Evolutionary conservation across 2,329 filamentous ascomycete genomes (phyloP).

Genomic region (Aspergillus tanneri): DNA sequence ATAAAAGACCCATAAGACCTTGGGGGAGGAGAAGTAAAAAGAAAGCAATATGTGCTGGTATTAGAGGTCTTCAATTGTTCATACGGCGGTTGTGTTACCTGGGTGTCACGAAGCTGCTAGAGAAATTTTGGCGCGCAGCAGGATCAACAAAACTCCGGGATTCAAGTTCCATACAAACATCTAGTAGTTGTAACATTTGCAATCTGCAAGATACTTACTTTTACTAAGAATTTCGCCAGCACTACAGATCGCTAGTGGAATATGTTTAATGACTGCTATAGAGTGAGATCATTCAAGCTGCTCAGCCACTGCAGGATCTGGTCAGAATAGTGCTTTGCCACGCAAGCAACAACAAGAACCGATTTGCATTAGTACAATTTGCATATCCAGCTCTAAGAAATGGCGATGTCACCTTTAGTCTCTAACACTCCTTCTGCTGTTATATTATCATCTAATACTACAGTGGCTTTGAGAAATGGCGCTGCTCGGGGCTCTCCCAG

Average conservation of each 20-base stretch:
- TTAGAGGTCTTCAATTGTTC: too few relatives aligned
- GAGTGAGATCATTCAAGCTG: not conserved
- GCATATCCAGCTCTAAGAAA: constrained; percentile 11
- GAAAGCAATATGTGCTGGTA: too few relatives aligned
- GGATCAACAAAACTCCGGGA: constrained; percentile 38
- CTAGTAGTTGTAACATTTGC: too few relatives aligned
- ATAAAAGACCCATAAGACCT: too few relatives aligned
- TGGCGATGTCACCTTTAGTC: constrained; percentile 47
- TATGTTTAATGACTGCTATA: not conserved
- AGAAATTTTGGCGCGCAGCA: constrained; percentile 32
- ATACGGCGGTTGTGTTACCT: not conserved
- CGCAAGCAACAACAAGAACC: too few relatives aligned
- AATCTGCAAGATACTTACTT: too few relatives aligned
- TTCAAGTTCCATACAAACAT: too few relatives aligned
- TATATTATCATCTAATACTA: constrained; percentile 32
- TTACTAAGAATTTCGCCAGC: too few relatives aligned
- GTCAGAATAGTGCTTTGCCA: not conserved
- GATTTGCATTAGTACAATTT: not conserved
- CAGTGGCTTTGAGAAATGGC: constrained; percentile 36
- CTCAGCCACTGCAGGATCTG: not conserved
- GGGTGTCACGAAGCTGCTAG: too few relatives aligned
- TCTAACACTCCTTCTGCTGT: constrained; percentile 38
- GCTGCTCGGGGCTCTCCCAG: constrained; percentile 31
- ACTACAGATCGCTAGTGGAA: too few relatives aligned
- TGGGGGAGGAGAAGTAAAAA: too few relatives aligned